phyloP scores from a whole-genome alignment of 306 rosid genomes.

The Abrus pulchellus region DNA sequence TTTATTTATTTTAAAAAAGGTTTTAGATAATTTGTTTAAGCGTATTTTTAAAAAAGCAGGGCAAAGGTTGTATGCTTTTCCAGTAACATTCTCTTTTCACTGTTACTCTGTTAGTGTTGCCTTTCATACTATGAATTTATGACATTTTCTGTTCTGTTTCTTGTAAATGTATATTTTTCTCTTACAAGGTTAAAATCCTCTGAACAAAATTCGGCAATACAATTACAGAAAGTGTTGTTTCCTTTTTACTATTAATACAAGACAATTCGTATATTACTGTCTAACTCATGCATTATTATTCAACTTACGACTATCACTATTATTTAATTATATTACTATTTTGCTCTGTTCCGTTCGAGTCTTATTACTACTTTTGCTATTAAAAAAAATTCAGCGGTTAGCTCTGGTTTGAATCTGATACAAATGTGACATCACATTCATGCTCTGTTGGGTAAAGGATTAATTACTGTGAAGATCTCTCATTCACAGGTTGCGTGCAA shows the following conservation, averaged over 20 bases:
- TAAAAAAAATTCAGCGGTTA: not conserved
- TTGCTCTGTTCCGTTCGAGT: not conserved
- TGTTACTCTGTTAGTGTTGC: slow-evolving; percentile 22
- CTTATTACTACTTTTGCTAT: not conserved
- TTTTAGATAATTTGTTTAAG: not conserved
- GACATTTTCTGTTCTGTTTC: not conserved
- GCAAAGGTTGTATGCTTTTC: not conserved
- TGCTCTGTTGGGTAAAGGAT: no score
- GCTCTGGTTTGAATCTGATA: no score
- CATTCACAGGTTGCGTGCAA: no score
- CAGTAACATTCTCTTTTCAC: slow-evolving; percentile 25
- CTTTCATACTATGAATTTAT: not conserved
- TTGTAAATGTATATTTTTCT: not conserved
- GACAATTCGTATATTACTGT: not conserved
- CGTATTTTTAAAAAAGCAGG: not conserved
- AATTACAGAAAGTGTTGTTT: not conserved
- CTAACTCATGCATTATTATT: not conserved
- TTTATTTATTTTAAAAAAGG: not conserved
- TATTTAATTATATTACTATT: not conserved
- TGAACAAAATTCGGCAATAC: not conserved
- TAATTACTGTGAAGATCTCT: no score
- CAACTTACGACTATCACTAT: no score
- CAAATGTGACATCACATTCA: no score
- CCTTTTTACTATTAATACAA: not conserved
- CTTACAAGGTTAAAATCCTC: not conserved